Base-by-base conservation (phyloP, 1,284 basidiomycete species). In the Malassezia arunalokei region DNA sequence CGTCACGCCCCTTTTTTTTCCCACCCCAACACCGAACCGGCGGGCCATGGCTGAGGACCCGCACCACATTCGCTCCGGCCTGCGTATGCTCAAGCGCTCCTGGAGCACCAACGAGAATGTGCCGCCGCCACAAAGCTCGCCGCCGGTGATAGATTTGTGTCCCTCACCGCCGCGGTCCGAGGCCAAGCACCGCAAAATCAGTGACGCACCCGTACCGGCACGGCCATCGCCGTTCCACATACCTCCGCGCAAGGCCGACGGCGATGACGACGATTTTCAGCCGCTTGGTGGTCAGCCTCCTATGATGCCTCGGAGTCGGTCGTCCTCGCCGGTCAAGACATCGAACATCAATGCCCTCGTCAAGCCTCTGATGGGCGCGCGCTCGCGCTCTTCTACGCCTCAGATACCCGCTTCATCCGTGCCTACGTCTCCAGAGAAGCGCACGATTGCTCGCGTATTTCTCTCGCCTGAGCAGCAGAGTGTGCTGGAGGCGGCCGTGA, bases 401-500 rank as follows among this genome's bases (percentile, higher is more conserved):
- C 33, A 11, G 11, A 15, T 15, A 35, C 33, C 6, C 27, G 5
- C 15, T 35, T 11, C 33, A 51, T 39, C 33, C 6, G 14, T n/a
- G 43, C 43, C 11, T 27, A 8, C 6, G 14, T 11, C 9, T 24
- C 44, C 14, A 32, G 28, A 33, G 32, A 30, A 40, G 33, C 33
- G 33, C 30, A 3, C 50, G 31, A 28, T 11, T 9, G 12, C 38
- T 31, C 35, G 27, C 6, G 56, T 64, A 4, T 71, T 57, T 54
- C 51, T 60, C 38, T 64, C 66, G 8, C 39, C 42, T 14, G 68
- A 73, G 57, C 71, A 73, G 55, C 58, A 60, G 31, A 55, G 54
- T 28, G 65, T 73, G 17, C 59, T 69, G 8, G 54, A 66, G 5
- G 57, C 63, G 48, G 71, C 71, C 7, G 60, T 70, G 7, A 57